Percentiles rank a stretch among this genome's conserved stretches.
Conservation (phyloP, 371 early-diverging fungal genomes). For the Mortierella sp. region DNA sequence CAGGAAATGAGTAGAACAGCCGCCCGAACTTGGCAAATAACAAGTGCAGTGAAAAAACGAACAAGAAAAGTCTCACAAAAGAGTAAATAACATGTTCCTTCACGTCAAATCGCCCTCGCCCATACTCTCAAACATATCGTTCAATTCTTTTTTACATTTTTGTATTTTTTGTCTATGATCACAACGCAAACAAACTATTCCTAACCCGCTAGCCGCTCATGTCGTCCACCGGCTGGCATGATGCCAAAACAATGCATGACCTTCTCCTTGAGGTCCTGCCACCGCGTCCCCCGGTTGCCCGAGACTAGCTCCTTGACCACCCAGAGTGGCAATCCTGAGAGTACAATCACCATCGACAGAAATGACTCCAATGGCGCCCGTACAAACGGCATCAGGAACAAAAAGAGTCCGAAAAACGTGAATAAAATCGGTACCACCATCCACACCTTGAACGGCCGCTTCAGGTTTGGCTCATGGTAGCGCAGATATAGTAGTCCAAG, state of each 20-base stretch:
- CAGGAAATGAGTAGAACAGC: too few species aligned
- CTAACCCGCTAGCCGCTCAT: slow-evolving; percentile 42
- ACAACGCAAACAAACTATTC: not conserved
- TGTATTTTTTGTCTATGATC: too few species aligned
- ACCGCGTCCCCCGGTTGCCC: slow-evolving; percentile 53
- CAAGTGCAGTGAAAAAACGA: too few species aligned
- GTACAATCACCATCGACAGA: slow-evolving; percentile 48
- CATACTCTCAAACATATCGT: too few species aligned
- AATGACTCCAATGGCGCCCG: slow-evolving; percentile 71
- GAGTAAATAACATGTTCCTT: too few species aligned
- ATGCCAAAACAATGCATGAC: slow-evolving; percentile 31
- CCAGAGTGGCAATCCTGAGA: slow-evolving; percentile 53
- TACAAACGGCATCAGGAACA: slow-evolving; percentile 73
- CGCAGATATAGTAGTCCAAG: slow-evolving; percentile 68
- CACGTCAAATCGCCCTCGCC: too few species aligned
- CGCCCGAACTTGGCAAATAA: too few species aligned
- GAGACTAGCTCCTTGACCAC: slow-evolving; percentile 54
- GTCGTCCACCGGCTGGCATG: slow-evolving; percentile 44
- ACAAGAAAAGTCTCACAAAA: too few species aligned
- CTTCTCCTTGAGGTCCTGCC: slow-evolving; percentile 48
- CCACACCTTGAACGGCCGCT: slow-evolving; percentile 75
- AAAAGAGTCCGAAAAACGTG: slow-evolving; percentile 69
- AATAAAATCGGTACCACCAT: slow-evolving; percentile 71
- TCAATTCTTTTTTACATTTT: too few species aligned
- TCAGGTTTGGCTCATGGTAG: slow-evolving; percentile 72